Evolutionary conservation across 225 moss, liverwort and hornwort species (phyloP), one percentile per base, ranked within the genome.

Genomic region (Marchantia polymorpha): DNA sequence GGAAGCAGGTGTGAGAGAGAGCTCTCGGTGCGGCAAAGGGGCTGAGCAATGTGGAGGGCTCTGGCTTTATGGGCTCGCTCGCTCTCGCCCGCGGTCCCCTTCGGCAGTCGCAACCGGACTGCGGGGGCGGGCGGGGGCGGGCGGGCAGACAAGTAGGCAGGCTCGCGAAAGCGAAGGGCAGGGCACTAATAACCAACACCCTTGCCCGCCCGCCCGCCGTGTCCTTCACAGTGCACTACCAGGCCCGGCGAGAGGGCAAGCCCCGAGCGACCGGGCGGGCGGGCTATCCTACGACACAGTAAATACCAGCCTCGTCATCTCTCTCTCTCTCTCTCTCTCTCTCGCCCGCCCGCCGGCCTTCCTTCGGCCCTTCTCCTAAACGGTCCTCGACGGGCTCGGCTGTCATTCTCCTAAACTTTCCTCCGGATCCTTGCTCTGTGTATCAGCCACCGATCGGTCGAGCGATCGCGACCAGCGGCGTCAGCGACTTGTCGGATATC

Each of bases 11-110:
- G 47, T 1, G 69, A 69, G 69, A 69, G 69, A 69, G 69, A 17
- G 69, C 69, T 69, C 69, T 47, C 69, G 19, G 47, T 69, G 73
- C 73, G 23, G 73, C 73, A 73, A 73, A 73, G 73, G 73, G 73
- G 73, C 52, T 73, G 73, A 73, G 48, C 73, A 13, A 22, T n/a
- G 73, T n/a, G 73, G 73, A 73, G n/a, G 12, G 51, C 51, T 51
- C 73, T 73, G 73, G 52, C 39, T 73, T 73, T 73, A 73, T 73
- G 51, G 73, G 52, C 7, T 10, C 14, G n/a, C n/a, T n/a, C 64
- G 0, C 27, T 29, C 65, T 4, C 12, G 27, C 27, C 7, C 65
- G 12, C 10, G 26, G 64, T 64, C 3, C 65, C 29, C 65, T 65
- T 65, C 65, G 29, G 7, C n/a, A 7, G 7, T 65, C 65, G 65